These are phyloP conservation scores for Trifolium subterraneum DNA, from an alignment of 306 rosid species.

Conservation along the genomic window DNA sequence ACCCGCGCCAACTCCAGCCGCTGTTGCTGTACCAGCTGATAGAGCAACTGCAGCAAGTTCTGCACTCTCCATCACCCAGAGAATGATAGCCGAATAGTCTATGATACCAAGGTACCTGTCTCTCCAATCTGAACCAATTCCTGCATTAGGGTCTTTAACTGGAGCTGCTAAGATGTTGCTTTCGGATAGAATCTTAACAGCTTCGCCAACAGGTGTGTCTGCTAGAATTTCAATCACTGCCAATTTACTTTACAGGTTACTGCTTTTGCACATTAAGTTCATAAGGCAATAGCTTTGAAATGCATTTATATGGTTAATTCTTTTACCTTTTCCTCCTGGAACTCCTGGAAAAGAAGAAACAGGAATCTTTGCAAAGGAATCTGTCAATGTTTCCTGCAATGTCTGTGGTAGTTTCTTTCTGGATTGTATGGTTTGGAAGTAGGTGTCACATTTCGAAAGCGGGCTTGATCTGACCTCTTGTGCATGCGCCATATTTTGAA, in stretches of 20 bases:
- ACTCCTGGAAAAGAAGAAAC: slow-evolving; percentile 85
- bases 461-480: slow-evolving; percentile 40
- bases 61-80: slow-evolving; percentile 96
- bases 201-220: slow-evolving; percentile 66
- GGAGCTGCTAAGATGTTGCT: slow-evolving; percentile 90
- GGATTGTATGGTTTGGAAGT: slow-evolving; percentile 71
- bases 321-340: slow-evolving; percentile 77
- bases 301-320: slow-evolving; percentile 11
- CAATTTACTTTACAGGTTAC: slow-evolving; percentile 4
- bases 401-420: slow-evolving; percentile 77
- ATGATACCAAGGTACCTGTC: slow-evolving; percentile 82
- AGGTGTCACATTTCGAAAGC: slow-evolving; percentile 65
- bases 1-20: slow-evolving; percentile 88
- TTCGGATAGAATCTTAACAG: slow-evolving; percentile 75
- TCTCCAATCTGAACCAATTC: slow-evolving; percentile 65
- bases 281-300: slow-evolving; percentile 28
- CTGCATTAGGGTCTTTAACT: slow-evolving; percentile 65
- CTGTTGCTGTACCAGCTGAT: slow-evolving; percentile 82
- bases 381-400: slow-evolving; percentile 71
- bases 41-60: slow-evolving; percentile 83
- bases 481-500: slow-evolving; percentile 61
- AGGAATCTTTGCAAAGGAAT: slow-evolving; percentile 78
- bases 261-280: neutral
- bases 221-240: slow-evolving; percentile 86
- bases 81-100: slow-evolving; percentile 78